Base-by-base conservation (phyloP, 2,329 filamentous ascomycete genomes). In the Fusarium azukiicola region DNA sequence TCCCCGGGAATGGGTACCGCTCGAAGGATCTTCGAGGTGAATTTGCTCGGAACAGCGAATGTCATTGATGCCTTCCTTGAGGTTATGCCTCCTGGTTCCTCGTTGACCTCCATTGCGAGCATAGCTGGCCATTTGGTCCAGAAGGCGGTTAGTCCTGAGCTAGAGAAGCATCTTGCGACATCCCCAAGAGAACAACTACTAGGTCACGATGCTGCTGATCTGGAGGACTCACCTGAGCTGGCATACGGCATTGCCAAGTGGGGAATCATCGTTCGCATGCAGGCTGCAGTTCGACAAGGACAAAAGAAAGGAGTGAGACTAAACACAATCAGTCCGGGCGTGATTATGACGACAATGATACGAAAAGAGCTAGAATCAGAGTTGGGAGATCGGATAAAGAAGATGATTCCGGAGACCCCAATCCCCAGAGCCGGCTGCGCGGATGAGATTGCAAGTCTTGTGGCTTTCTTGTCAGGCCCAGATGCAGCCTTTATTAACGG, bases 51-150 rank as follows among this genome's bases (percentile, higher is more conserved):
- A 50, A 63, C 71, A 1, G 71, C 71, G 32, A 68, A 68, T 27
- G 32, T 73, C n/a, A 68, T 73, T 36, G 71, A 73, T 42, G 71
- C 71, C 13, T 73, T 73, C 19, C 42, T 73, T 19, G 42, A 61
- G 6, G n/a, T 52, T 4, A 61, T 73, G 54, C 52, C 40, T 17
- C 13, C 32, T 42, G 64, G 71, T 11, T 69, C 71, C 7, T 61
- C 64, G 5, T 14, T 73, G 42, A 63, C 52, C 2, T 42, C 52
- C 3, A 42, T 73, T 9, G 44, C 71, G 9, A 73, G 71, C 64
- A 61, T 68, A 9, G 71, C 71, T 6, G 36, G 50, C 9, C 50
- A 67, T 10, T 44, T 73, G 23, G 27, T 23, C 4, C n/a, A 13
- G 10, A 14, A 32, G 19, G 44, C 12, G 1, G 52, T 73, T 27